Base-by-base conservation (phyloP, 257 asterid species). In the Perilla frutescens region DNA sequence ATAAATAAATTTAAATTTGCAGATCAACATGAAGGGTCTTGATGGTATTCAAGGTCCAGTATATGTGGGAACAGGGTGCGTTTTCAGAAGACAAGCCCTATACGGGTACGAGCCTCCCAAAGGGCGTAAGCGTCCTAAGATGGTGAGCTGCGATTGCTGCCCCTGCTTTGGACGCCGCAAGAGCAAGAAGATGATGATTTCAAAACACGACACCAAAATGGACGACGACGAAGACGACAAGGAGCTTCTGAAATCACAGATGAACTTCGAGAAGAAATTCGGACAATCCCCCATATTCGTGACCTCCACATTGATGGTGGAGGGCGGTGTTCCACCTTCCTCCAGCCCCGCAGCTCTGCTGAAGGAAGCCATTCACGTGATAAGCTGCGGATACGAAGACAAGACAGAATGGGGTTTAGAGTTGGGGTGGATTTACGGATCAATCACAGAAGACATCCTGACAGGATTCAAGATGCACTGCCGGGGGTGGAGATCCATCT, bases 381-480 rank as follows among this genome's bases (percentile, higher is more conserved):
- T 93, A 78, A 93, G 98, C 80, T 93, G 98, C 31, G 98, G 98
- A 76, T 93, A 93, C 34, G 98, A 93, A 82, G 97, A 91, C 84
- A 93, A 93, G 74, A 93, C 98, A 66, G 98, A 93, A 80, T 93
- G 98, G 98, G 98, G 98, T 12, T 51, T 78, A 34, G 98, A 93
- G 98, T 69, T 92, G 82, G 98, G 98, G 3, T 92, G 98, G 97
- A 92, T 92, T 73, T 92, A 92, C 53, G 98, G 98, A 55, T 92
- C 98, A 15, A 89, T 92, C 83, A 92, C 98, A 49, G 98, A 92
- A 77, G 98, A 92, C 71, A 92, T 92, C 89, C 63, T 92, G 74
- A 92, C 98, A 9, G 98, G 98, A 5, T 92, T 92, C 85, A 92
- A 92, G 86, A 92, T 92, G 98, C 98, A 92, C 62, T 90, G 96